Conservation (phyloP, 2,329 filamentous ascomycete species). For the Phaeoacremonium minimum region DNA sequence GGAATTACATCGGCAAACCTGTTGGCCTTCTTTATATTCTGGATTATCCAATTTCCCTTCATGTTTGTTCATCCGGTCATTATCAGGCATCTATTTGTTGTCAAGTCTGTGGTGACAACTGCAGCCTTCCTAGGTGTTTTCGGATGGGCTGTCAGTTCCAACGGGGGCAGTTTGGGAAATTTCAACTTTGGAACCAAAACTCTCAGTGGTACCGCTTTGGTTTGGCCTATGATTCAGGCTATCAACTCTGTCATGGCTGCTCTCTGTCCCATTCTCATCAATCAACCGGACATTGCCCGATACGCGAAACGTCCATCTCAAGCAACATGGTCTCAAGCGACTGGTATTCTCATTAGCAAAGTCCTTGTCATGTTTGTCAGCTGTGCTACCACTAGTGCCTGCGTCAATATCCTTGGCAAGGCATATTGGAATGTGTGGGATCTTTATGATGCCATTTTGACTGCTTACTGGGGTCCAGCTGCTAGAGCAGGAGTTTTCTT, state of each 20-base stretch:
- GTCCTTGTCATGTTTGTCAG: slow-evolving; percentile 34
- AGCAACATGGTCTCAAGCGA: slow-evolving; percentile 22
- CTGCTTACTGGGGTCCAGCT: slow-evolving; percentile 28
- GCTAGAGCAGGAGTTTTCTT: slow-evolving; percentile 34
- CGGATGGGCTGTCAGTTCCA: neutral
- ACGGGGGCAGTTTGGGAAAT: neutral
- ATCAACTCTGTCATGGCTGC: slow-evolving; percentile 10
- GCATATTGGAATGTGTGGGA: slow-evolving; percentile 41
- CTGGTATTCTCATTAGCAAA: slow-evolving; percentile 29
- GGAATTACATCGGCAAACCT: slow-evolving; percentile 46
- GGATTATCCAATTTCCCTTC: slow-evolving; percentile 43
- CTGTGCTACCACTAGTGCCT: slow-evolving; percentile 30
- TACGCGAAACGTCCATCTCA: slow-evolving; percentile 21
- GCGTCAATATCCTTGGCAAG: slow-evolving; percentile 23
- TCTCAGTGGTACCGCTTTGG: slow-evolving; percentile 3
- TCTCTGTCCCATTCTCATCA: slow-evolving; percentile 19
- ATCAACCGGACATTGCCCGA: slow-evolving; percentile 34
- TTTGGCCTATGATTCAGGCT: slow-evolving; percentile 11
- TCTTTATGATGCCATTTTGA: slow-evolving; percentile 31
- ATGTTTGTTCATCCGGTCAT: slow-evolving; percentile 45
- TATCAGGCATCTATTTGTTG: slow-evolving; percentile 39
- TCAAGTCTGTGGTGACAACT: slow-evolving; percentile 37
- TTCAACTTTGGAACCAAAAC: neutral
- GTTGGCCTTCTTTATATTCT: slow-evolving; percentile 51
- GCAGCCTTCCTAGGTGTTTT: slow-evolving; percentile 20